These are phyloP conservation scores for Phytophthora syringae DNA, from an alignment of 352 stramenopile species.

Conservation along the genomic window DNA sequence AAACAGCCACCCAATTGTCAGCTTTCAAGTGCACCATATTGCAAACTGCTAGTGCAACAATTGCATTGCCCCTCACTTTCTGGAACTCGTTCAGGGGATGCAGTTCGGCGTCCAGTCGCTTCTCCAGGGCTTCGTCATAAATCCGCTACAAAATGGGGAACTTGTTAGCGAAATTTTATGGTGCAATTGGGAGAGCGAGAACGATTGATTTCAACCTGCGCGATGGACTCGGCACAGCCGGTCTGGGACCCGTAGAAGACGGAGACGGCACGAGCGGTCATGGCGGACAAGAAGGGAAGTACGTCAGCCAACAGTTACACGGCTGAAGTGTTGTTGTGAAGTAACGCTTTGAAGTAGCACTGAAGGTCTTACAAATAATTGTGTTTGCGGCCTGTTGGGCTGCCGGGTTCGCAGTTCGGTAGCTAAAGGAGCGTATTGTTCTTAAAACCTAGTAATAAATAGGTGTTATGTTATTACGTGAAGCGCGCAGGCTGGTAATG, in stretches of 20 bases:
- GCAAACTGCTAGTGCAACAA: background rate
- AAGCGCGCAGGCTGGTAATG: too few species aligned
- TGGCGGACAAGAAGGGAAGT: constrained; percentile 1
- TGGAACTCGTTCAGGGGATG: constrained; percentile 75
- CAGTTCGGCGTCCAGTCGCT: constrained; percentile 56
- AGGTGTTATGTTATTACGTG: too few species aligned
- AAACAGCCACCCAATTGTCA: background rate
- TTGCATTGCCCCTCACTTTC: constrained; percentile 44
- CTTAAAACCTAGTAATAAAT: too few species aligned
- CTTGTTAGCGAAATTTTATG: too few species aligned
- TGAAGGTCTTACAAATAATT: background rate
- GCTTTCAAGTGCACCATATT: background rate
- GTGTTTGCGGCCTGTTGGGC: too few species aligned
- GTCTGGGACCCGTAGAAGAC: constrained; percentile 91
- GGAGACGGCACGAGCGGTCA: constrained; percentile 41
- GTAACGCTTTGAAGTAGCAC: background rate
- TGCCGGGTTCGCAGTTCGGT: too few species aligned
- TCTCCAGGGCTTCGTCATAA: constrained; percentile 67
- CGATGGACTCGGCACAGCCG: constrained; percentile 88
- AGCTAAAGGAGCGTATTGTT: too few species aligned
- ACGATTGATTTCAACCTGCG: constrained; percentile 47
- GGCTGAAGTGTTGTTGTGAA: constrained; percentile 5
- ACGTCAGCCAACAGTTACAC: constrained; percentile 15
- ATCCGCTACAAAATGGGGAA: constrained; percentile 48
- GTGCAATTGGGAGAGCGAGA: background rate